Percentiles rank a stretch among this genome's conserved stretches.
phyloP scores from a whole-genome alignment of 1,139 yeast genomes.

The Hyphopichia khmerensis region DNA sequence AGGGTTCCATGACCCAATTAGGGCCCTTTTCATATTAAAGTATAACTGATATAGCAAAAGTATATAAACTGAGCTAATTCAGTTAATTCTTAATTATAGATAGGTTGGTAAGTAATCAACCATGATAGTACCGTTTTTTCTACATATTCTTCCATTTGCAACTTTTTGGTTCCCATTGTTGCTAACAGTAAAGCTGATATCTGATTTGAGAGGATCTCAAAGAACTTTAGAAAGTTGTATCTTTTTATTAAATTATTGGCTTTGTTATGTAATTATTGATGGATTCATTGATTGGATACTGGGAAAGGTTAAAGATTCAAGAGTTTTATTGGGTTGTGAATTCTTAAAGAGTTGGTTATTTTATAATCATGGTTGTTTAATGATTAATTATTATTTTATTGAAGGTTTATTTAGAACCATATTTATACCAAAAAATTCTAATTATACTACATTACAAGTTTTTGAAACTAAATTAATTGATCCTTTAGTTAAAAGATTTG shows the following conservation, averaged over 20 bases:
- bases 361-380: constrained; percentile 26
- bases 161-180: constrained; percentile 5
- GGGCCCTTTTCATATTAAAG: too few relatives aligned
- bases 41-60: too few relatives aligned
- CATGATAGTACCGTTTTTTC: neutral
- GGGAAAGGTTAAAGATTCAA: neutral
- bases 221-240: neutral
- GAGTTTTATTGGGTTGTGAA: constrained; percentile 5
- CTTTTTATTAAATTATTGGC: constrained; percentile 27
- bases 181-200: constrained; percentile 2
- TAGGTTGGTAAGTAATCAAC: too few relatives aligned
- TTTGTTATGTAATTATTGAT: constrained; percentile 17
- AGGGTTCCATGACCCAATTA: too few relatives aligned
- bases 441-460: constrained; percentile 9
- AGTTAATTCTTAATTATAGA: too few relatives aligned
- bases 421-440: neutral
- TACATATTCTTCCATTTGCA: neutral
- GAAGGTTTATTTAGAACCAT: neutral
- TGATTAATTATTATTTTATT: constrained; percentile 11
- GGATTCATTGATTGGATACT: too few relatives aligned
- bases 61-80: too few relatives aligned
- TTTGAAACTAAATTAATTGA: constrained; percentile 15
- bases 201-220: neutral
- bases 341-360: constrained; percentile 26
- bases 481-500: constrained; percentile 10